These are phyloP conservation scores for Glycyrrhiza uralensis DNA, from an alignment of 306 rosid species.

Conservation along the genomic window DNA sequence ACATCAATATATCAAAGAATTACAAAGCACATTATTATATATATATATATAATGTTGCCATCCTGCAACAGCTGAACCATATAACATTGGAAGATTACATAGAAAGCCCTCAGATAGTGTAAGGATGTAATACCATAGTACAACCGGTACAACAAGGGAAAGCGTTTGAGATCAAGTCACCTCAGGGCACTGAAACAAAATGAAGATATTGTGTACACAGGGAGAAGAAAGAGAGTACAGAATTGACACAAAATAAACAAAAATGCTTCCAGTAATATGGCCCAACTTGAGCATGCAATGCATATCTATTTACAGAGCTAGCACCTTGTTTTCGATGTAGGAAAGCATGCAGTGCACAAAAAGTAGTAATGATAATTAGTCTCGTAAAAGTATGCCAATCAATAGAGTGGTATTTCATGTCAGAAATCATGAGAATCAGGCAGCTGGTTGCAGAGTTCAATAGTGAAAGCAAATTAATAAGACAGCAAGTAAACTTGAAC, in stretches of 20 bases:
- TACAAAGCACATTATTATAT: constrained; percentile 10
- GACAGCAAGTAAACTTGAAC: not conserved
- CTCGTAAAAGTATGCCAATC: not conserved
- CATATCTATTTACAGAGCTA: not conserved
- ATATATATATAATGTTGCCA: constrained; percentile 27
- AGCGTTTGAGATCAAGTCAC: constrained; percentile 37
- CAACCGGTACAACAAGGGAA: not conserved
- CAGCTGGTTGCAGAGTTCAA: not conserved
- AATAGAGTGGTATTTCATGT: not conserved
- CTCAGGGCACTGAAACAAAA: constrained; percentile 50
- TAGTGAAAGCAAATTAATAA: not conserved
- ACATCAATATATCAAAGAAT: constrained; percentile 7
- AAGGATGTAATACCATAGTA: constrained; percentile 23
- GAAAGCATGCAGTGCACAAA: not conserved
- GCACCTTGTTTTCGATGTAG: not conserved
- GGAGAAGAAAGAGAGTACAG: not conserved
- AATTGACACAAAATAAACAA: not conserved
- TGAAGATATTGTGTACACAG: not conserved
- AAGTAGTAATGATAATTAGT: not conserved
- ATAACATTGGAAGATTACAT: constrained; percentile 13
- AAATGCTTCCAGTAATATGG: not conserved
- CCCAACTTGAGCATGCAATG: not conserved
- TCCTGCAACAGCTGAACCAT: constrained; percentile 20
- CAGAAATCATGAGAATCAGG: not conserved
- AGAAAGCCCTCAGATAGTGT: constrained; percentile 16